Evolutionary conservation across 257 asterid genomes (phyloP).

Genomic region (Jacaranda copaia): DNA sequence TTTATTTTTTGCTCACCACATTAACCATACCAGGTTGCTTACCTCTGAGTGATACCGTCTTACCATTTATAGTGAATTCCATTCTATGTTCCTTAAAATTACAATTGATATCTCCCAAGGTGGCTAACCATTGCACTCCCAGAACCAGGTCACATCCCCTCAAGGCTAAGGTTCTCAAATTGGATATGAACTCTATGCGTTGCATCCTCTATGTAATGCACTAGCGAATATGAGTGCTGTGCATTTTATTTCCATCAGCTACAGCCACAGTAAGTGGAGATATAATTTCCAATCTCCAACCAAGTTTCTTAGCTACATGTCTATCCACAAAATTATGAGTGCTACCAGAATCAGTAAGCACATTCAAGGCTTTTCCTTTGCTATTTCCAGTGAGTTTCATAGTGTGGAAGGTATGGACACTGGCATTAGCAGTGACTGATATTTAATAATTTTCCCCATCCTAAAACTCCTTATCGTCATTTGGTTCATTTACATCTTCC

Average conservation of each 20-base stretch:
- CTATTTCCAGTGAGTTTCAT: background rate
- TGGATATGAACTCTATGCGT: background rate
- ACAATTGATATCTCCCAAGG: background rate
- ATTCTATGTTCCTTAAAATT: background rate
- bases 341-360: background rate
- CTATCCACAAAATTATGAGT: background rate
- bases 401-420: background rate
- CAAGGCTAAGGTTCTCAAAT: background rate
- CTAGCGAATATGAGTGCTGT: background rate
- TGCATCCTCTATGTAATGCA: background rate
- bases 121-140: background rate
- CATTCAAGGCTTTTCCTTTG: background rate
- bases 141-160: background rate
- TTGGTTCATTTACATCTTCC: background rate
- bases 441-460: background rate
- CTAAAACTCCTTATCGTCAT: fast-evolving
- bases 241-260: background rate
- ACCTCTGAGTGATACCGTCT: background rate
- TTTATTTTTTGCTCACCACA: background rate
- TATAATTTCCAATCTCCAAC: background rate
- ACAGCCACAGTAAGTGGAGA: background rate
- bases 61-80: background rate
- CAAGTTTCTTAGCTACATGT: background rate
- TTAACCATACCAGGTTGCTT: background rate
- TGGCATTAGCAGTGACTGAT: background rate